Evolutionary conservation across 352 stramenopile species (phyloP), one percentile per base, ranked within the genome.

Genomic region (Phytophthora gonapodyides): DNA sequence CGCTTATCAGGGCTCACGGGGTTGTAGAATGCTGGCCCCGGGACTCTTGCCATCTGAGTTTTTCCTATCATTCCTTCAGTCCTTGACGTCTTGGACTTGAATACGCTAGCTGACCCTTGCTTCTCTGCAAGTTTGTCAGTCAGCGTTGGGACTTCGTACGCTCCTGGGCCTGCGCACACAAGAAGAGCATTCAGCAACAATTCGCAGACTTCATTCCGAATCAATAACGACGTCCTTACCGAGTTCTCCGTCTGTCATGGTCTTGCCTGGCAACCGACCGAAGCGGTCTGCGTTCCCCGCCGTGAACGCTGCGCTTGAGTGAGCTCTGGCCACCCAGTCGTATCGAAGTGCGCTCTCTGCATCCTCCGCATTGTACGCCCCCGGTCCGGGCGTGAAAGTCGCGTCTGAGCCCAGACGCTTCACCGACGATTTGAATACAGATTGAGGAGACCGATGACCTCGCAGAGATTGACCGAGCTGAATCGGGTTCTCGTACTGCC

Each of bases 401-500:
- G 64, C 57, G 43, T 70, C 55, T 3, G 64, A 73, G 7, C 75
- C 66, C 13, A 93, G 48, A 1, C 84, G 82, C 33, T 73, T 82
- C 10, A 85, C 81, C 5, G 61, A 78, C 8, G 84, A 93, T 62
- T 82, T 81, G 65, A 93, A 93, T 10, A 84, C 64, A 2, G 81
- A 83, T 27, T 88, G 75, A 11, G 73, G 67, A 17, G 54, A 75
- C 36, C 34, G 50, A 33, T 61, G 63, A 5, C 64, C 34, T 31
- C 47, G 38, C n/a, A 62, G 31, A 7, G 54, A 67, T 27, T 54
- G 62, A n/a, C 68, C 65, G 15, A 90, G 47, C 40, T 88, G 73
- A 24, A 86, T 73, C 16, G 69, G 71, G 49, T 87, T 87, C 21
- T 93, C 74, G 46, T 93, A 90, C 35, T 93, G 84, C 8, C 81